Evolutionary conservation across 2,329 filamentous ascomycete species (phyloP), one percentile per base, ranked within the genome.

Genomic region (Botrytis cinerea): DNA sequence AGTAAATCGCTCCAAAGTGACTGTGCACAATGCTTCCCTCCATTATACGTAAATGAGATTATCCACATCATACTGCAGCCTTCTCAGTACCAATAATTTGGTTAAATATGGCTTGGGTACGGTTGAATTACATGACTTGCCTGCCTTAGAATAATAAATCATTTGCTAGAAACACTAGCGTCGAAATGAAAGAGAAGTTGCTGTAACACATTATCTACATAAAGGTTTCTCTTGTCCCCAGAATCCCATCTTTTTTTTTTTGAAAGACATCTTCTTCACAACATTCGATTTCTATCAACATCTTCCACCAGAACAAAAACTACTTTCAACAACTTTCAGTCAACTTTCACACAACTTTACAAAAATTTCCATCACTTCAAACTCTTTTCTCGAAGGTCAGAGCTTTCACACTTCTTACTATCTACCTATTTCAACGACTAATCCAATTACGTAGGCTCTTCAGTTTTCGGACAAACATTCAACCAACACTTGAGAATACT

Each of bases 1-100:
- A n/a, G 32, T n/a, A 9, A 38, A 38, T 28, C 16, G 22, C 8
- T 28, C 2, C 25, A 8, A 28, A 40, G 20, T 14, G n/a, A 38
- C 9, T n/a, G 22, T 22, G 7, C 22, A 12, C 0, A 35, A 18
- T 20, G 0, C 54, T 66, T 22, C 6, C 43, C 9, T 48, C 28
- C 20, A 16, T 54, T 28, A 8, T 20, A 2, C 4, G 14, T 16
- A 0, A 40, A 43, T 14, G 7, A 20, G 43, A 9, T 28, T 9
- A 68, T 22, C 1, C 2, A 54, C 18, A 35, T 43, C 25, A 68
- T 32, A 54, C 4, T 14, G 2, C 22, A 5, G 16, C 18, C 2
- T 54, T 40, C 2, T 8, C 4, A 1, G 2, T 22, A 28, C 0
- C 5, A 8, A 18, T 22, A 2, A 35, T 32, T 12, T 18, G 4